These are phyloP conservation scores for Murraya koenigii DNA, from an alignment of 345 rosid species.

Conservation along the genomic window DNA sequence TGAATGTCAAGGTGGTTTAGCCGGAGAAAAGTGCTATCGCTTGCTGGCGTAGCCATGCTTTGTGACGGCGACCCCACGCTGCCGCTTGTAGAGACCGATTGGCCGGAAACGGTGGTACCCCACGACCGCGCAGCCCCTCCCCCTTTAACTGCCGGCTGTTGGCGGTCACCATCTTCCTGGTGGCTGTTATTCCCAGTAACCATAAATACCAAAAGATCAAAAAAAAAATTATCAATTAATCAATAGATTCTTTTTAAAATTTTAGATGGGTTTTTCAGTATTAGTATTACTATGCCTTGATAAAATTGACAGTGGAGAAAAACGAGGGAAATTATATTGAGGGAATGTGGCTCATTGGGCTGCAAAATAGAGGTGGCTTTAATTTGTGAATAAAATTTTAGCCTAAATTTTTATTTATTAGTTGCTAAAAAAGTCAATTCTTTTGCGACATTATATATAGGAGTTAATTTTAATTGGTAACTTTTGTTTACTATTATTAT, in stretches of 20 bases:
- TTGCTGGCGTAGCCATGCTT: constrained; percentile 68
- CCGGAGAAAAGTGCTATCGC: constrained; percentile 59
- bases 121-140: constrained; percentile 69
- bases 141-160: constrained; percentile 29
- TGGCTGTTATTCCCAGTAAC: constrained; percentile 43
- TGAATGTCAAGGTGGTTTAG: constrained; percentile 83
- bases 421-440: too few species aligned
- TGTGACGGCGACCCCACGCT: constrained; percentile 94
- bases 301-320: neutral
- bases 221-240: constrained; percentile 7
- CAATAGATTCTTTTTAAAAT: constrained; percentile 3
- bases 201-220: constrained; percentile 36
- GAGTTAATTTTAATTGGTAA: too few species aligned
- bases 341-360: too few species aligned
- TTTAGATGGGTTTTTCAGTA: neutral
- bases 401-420: too few species aligned
- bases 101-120: constrained; percentile 79
- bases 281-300: neutral
- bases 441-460: too few species aligned
- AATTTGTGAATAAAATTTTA: too few species aligned
- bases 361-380: neutral
- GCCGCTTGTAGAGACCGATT: constrained; percentile 85
- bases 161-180: constrained; percentile 54
- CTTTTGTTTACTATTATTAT: too few species aligned
- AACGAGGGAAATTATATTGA: neutral